These are phyloP conservation scores for Tanacetum coccineum DNA, from an alignment of 129 eudicot species.

Conservation along the genomic window DNA sequence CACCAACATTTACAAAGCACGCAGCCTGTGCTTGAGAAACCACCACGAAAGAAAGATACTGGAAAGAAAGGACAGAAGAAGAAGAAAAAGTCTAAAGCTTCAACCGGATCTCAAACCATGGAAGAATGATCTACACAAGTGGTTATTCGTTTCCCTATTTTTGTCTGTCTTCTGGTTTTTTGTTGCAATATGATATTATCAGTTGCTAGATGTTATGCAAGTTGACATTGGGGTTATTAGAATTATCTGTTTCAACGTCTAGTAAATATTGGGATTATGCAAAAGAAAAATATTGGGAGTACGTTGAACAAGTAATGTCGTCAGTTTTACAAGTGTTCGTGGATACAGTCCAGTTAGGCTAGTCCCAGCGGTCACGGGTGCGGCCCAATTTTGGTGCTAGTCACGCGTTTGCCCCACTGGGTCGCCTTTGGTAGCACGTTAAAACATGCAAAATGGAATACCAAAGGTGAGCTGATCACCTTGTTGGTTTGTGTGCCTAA, in stretches of 20 bases:
- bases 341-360: too few species aligned
- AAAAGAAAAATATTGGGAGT: constrained; percentile 20
- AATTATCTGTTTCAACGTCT: not conserved
- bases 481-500: too few species aligned
- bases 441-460: too few species aligned
- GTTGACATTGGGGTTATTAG: not conserved
- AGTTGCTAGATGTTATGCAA: constrained; percentile 13
- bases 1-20: constrained; percentile 82
- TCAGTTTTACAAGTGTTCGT: too few species aligned
- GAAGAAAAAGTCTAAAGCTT: constrained; percentile 42
- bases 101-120: constrained; percentile 48
- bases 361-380: too few species aligned
- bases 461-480: too few species aligned
- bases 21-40: constrained; percentile 58
- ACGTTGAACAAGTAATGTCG: not conserved
- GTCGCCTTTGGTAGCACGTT: too few species aligned
- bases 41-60: constrained; percentile 36
- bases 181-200: constrained; percentile 20
- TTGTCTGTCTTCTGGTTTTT: constrained; percentile 3
- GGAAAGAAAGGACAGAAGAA: constrained; percentile 45
- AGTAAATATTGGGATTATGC: too few species aligned
- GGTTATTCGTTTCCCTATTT: not conserved
- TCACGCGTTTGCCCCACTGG: too few species aligned
- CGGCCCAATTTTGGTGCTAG: too few species aligned
- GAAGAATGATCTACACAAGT: constrained; percentile 36